phyloP scores from a whole-genome alignment of 495 filamentous ascomycete species.

The Penicillium desertorum region DNA sequence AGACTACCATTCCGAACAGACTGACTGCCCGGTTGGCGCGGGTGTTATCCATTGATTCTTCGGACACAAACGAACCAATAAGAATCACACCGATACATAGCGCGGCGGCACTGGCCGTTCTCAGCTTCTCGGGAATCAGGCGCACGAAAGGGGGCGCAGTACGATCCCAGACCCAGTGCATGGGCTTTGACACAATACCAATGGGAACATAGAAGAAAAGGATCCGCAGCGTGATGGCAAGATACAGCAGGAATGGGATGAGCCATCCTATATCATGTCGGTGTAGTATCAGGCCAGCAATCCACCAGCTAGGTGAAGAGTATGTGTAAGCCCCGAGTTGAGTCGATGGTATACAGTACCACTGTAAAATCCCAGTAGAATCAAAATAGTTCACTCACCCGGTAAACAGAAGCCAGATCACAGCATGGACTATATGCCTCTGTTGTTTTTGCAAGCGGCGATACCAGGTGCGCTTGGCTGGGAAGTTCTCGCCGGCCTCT shows the following conservation, averaged over 20 bases:
- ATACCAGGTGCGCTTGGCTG: slow-evolving; percentile 26
- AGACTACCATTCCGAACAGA: slow-evolving; percentile 74
- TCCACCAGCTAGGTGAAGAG: slow-evolving; percentile 71
- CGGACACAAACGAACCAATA: slow-evolving; percentile 70
- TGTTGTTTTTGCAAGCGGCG: slow-evolving; percentile 30
- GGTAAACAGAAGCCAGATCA: slow-evolving; percentile 58
- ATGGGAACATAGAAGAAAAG: slow-evolving; percentile 72
- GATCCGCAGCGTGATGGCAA: slow-evolving; percentile 70
- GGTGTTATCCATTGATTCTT: slow-evolving; percentile 71
- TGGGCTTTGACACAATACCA: slow-evolving; percentile 61
- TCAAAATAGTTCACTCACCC: slow-evolving; percentile 46
- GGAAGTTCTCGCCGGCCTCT: slow-evolving; percentile 26
- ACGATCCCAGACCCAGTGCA: slow-evolving; percentile 63
- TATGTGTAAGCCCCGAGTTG: slow-evolving; percentile 16
- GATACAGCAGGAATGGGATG: slow-evolving; percentile 79
- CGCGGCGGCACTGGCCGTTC: slow-evolving; percentile 57
- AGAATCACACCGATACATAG: slow-evolving; percentile 68
- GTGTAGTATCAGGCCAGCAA: slow-evolving; percentile 72
- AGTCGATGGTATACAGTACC: slow-evolving; percentile 2
- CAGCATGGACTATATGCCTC: slow-evolving; percentile 47
- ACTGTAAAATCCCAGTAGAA: neutral
- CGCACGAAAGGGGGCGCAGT: slow-evolving; percentile 53
- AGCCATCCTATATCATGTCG: slow-evolving; percentile 76
- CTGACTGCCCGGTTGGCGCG: slow-evolving; percentile 75
- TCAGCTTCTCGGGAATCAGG: slow-evolving; percentile 61